Evolutionary conservation across 805 yeast species (phyloP), one percentile per base, ranked within the genome.

Genomic region (Candida hungchunana): DNA sequence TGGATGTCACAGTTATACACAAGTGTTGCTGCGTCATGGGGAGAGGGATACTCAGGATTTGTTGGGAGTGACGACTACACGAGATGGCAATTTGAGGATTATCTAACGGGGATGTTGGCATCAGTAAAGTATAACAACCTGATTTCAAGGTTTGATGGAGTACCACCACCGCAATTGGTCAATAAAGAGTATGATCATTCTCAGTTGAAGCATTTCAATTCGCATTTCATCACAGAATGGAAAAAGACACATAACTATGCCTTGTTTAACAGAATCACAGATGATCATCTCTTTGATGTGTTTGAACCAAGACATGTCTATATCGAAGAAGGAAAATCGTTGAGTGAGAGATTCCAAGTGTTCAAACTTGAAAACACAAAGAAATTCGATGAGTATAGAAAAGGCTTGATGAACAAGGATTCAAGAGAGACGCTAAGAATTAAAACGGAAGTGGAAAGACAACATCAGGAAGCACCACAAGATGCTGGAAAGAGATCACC

Each of bases 11-110:
- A 66, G 3, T 60, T 93, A 9, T 52, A 69, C 1, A 58, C 64
- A 29, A 69, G 65, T 25, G 59, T 60, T 7, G 58, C 65, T 7
- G 62, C 66, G 7, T 66, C 63, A 32, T 48, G 36, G 32, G 26
- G 26, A 12, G 48, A 40, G 12, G 70, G 45, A 66, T 61, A 43
- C 58, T 71, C 73, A 34, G 71, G 73, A 39, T 82, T 71, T 52
- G 60, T 62, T 29, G 90, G 90, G 4, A 79, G 85, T 47, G 97
- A 93, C 51, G 98, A 93, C 59, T 86, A 80, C 53, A 79, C 93
- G 21, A 64, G 97, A 34, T 73, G 78, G 61, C 87, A 79, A 50
- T 89, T 90, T 59, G 98, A 93, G 54, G 97, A 89, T 51, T 93
- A 93, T 53, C 60, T 89, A 18, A 71, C 82, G 40, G 86, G 94